Conservation (phyloP, 805 yeast species). For the Wickerhamomyces alni region DNA sequence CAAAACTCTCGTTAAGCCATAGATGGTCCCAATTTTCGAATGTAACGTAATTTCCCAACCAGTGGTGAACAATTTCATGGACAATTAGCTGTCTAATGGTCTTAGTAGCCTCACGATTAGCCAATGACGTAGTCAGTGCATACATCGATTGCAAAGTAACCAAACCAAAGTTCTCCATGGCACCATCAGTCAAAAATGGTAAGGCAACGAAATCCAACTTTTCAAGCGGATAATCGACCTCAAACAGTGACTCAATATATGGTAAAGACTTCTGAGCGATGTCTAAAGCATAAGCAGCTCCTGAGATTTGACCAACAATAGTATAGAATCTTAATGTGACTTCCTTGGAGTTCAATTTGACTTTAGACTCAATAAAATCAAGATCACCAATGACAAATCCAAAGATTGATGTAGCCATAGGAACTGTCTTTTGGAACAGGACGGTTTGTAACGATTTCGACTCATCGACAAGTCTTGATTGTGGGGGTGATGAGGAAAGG, state of each 20-base stretch:
- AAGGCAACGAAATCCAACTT: conserved; percentile 65
- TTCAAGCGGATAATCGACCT: conserved; percentile 45
- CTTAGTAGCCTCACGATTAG: conserved; percentile 20
- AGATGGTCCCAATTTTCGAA: conserved; percentile 63
- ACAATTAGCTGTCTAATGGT: conserved; percentile 51
- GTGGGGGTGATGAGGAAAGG: conserved; percentile 42
- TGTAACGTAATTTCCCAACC: conserved; percentile 66
- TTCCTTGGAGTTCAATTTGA: conserved; percentile 21
- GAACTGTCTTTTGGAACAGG: conserved; percentile 46
- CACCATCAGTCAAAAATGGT: conserved; percentile 71
- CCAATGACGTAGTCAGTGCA: conserved; percentile 31
- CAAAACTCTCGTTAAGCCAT: conserved; percentile 77
- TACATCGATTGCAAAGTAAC: conserved; percentile 54
- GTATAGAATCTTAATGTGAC: conserved; percentile 51
- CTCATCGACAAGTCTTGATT: conserved; percentile 21
- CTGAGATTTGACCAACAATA: conserved; percentile 42
- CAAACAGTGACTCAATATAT: conserved; percentile 37
- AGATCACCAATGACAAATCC: conserved; percentile 68
- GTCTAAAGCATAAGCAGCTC: conserved; percentile 45
- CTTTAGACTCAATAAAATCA: conserved; percentile 39
- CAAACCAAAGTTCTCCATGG: conserved; percentile 76
- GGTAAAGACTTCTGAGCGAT: conserved; percentile 44
- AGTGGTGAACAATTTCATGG: conserved; percentile 76
- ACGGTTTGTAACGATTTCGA: conserved; percentile 25
- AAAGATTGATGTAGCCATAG: conserved; percentile 58